phyloP scores from a whole-genome alignment of 2,329 filamentous ascomycete genomes.

The Diaporthe sp. region DNA sequence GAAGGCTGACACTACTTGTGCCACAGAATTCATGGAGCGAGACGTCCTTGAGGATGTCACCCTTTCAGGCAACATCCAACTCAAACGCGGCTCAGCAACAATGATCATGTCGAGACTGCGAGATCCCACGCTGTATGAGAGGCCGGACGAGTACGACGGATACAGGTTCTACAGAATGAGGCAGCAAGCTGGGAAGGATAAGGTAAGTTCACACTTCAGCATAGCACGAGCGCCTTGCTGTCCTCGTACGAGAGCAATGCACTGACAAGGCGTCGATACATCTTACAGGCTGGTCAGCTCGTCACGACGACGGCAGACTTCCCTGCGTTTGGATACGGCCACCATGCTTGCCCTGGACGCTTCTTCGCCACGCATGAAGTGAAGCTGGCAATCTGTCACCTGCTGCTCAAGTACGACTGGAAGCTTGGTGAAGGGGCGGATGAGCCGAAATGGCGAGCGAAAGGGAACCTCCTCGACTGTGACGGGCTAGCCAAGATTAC shows the following conservation, averaged over 20 bases:
- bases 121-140: conserved; percentile 35
- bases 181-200: background rate
- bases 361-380: conserved; percentile 55
- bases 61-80: background rate
- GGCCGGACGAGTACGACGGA: conserved; percentile 41
- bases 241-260: conserved; percentile 29
- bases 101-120: background rate
- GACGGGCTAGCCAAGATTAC: conserved; percentile 7
- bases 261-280: conserved; percentile 35
- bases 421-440: conserved; percentile 32
- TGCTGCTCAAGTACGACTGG: conserved; percentile 46
- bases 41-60: conserved; percentile 3
- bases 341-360: conserved; percentile 53
- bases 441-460: background rate
- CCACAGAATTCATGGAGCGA: background rate
- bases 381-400: conserved; percentile 46
- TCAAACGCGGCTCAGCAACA: background rate
- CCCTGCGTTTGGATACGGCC: conserved; percentile 52
- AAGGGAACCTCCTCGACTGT: background rate
- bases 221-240: background rate
- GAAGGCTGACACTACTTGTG: background rate
- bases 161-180: conserved; percentile 40
- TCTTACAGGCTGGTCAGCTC: conserved; percentile 44
- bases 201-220: background rate
- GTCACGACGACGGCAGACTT: conserved; percentile 46